phyloP scores from a whole-genome alignment of 2,329 filamentous ascomycete species.

The Colletotrichum lupini region DNA sequence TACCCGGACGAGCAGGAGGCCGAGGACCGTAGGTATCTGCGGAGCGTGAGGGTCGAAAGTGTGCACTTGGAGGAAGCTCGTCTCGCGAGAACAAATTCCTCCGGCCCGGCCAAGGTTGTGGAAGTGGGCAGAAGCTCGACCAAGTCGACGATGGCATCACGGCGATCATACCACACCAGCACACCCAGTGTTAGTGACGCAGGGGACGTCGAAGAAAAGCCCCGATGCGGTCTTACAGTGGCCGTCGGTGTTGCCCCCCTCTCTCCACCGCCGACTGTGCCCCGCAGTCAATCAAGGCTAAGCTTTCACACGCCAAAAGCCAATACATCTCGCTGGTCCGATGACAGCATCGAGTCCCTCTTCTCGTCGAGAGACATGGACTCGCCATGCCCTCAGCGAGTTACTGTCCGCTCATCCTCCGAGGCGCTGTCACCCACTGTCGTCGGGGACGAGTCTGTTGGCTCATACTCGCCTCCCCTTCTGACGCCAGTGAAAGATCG shows the following conservation, averaged over 20 bases:
- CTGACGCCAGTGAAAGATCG: constrained; percentile 24
- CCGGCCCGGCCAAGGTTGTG: constrained; percentile 26
- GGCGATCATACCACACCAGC: not conserved
- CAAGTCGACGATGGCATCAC: constrained; percentile 18
- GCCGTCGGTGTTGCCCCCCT: not conserved
- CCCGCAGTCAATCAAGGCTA: constrained; percentile 2
- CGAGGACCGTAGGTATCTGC: constrained; percentile 16
- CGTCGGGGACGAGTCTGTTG: constrained; percentile 21
- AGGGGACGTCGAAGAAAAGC: not conserved
- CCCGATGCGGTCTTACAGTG: not conserved
- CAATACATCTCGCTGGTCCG: constrained; percentile 33
- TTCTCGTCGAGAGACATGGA: constrained; percentile 30
- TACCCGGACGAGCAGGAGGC: constrained; percentile 19
- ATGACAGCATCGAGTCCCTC: constrained; percentile 28
- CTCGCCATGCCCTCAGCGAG: constrained; percentile 20
- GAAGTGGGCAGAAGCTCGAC: constrained; percentile 31
- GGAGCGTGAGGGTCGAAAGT: constrained; percentile 27
- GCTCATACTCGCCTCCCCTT: constrained; percentile 1
- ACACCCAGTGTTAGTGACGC: constrained; percentile 6
- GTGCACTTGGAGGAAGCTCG: constrained; percentile 30
- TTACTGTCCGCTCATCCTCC: constrained; percentile 23
- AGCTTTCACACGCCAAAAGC: constrained; percentile 7
- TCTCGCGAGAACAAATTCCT: constrained; percentile 29
- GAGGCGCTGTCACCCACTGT: constrained; percentile 26
- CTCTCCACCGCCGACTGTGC: constrained; percentile 22